Base-by-base conservation (phyloP, 2,329 filamentous ascomycete species). In the Neospermospora avenae region DNA sequence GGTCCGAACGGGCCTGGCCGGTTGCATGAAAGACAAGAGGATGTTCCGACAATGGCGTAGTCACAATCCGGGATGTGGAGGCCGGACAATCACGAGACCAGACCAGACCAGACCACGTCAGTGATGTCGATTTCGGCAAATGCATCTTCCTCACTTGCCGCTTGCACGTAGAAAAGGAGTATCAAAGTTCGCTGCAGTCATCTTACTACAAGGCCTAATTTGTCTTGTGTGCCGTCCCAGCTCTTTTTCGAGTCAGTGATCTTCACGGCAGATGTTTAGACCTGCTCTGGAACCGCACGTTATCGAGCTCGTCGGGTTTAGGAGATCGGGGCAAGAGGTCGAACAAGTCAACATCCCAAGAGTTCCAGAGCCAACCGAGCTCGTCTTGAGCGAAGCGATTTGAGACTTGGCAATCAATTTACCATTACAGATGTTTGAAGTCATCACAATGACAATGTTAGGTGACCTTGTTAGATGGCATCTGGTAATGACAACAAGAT, bases 221-320 rank as follows among this genome's bases (percentile, higher is more conserved):
- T 41, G 14, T 42, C 34, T 42, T 42, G 35, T 28, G 11, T 53
- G 28, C 51, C 24, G 20, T 22, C 20, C 39, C 37, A 41, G 28
- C 24, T 41, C 14, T 41, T n/a, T 14, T 54, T n/a, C 16, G 22
- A 54, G 20, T 54, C 51, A 54, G 28, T 5, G 28, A 2, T 22
- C 41, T 54, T 42, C 51, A 54, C 51, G 51, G 51, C 51, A 54
- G 51, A 41, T 54, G 35, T 54, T 54, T 54, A 16, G 37, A 54
- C 51, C 35, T 18, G 34, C 34, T 54, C 35, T 42, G 51, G 24
- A 42, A 54, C 51, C n/a, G 5, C 14, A 16, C 28, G 14, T 11
- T 8, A 28, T n/a, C 20, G 37, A 41, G 22, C 11, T 18, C 13
- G 14, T n/a, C 24, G 34, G 51, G 51, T 35, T 35, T 35, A 34